Conservation (phyloP, 768 basidiomycete genomes). For the Scleroderma bovista region DNA sequence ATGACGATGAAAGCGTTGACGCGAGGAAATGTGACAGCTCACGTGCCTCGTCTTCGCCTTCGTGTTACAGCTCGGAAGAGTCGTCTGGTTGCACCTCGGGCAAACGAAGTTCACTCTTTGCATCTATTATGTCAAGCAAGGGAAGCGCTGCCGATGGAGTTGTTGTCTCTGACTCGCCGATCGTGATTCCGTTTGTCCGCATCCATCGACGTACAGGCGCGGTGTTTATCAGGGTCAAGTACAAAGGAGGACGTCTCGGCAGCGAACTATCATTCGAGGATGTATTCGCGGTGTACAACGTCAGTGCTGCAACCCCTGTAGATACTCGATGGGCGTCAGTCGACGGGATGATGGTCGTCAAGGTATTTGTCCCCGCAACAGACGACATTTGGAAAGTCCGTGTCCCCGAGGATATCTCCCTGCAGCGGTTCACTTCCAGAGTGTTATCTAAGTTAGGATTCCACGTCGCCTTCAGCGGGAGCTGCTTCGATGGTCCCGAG, state of each 20-base stretch:
- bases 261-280: not conserved
- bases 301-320: not conserved
- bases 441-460: constrained; percentile 35
- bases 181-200: not conserved
- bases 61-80: not conserved
- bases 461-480: constrained; percentile 29
- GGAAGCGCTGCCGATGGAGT: constrained; percentile 1
- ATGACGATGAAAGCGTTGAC: not conserved
- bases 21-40: not conserved
- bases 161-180: not conserved
- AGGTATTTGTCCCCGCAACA: constrained; percentile 34
- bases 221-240: not conserved
- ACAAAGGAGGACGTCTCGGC: not conserved
- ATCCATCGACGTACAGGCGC: constrained; percentile 3
- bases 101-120: not conserved
- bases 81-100: not conserved
- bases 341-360: constrained; percentile 32
- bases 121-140: not conserved
- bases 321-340: constrained; percentile 27
- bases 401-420: constrained; percentile 26
- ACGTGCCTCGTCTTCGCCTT: too few relatives aligned
- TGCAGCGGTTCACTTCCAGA: constrained; percentile 26
- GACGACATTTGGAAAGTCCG: constrained; percentile 37
- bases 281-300: not conserved
- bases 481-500: constrained; percentile 22